Base-by-base conservation (phyloP, 805 yeast species). In the Lachancea nothofagi region DNA sequence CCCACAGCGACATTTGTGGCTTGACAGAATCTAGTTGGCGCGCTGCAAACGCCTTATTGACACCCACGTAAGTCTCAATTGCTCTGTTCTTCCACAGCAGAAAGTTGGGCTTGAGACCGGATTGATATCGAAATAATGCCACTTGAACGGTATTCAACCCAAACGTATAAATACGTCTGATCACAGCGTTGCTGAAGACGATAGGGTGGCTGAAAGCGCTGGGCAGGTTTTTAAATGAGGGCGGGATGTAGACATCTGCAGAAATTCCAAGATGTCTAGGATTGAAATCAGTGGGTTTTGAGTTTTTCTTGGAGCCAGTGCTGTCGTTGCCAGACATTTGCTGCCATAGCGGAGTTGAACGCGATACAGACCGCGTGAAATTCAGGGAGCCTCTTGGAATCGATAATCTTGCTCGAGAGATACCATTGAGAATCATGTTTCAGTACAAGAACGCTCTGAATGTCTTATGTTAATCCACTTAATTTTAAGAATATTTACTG, bases 31-130 rank as follows among this genome's bases (percentile, higher is more conserved):
- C 65, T 33, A 86, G 54, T 47, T 79, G 69, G 23, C 68, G 69
- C 14, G 67, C 57, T 2, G 95, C 90, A 67, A 89, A 89, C 2
- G 87, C 79, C 53, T 79, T 78, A 64, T 89, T 87, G n/a, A 85
- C 81, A 42, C 75, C 75, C 21, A 82, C 83, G 59, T 78, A 88
- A 36, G 69, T 69, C 50, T 86, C 86, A 50, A 89, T 78, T 6
- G 95, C 95, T 22, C 72, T 72, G 61, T 87, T 90, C 60, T 84
- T 85, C 96, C 96, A 89, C 44, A 78, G 74, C 15, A 77, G 57
- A 48, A 81, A 82, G 30, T 77, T 66, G 23, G 89, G 85, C 60
- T 78, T 82, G 41, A 73, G 56, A 27, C 78, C 75, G 20, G 88
- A 78, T 58, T 82, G 83, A 57, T 77, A 72, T 27, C 86, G 80